Conservation (phyloP, 768 basidiomycete genomes). For the Mycena capillaripes region DNA sequence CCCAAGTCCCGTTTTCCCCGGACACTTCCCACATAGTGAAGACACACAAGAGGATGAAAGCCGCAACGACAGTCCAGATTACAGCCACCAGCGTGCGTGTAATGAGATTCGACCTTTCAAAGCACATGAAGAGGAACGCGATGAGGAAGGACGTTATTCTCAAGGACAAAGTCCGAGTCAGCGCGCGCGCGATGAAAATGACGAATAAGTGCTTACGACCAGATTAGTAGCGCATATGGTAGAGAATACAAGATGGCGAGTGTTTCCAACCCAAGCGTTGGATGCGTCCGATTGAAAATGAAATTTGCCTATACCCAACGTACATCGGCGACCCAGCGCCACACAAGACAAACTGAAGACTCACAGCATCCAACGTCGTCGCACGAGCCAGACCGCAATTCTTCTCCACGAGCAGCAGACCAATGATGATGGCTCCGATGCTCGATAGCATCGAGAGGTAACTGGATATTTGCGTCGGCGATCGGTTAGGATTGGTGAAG, state of each 20-base stretch:
- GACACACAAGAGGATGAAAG: constrained; percentile 61
- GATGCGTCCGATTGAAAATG: constrained; percentile 36
- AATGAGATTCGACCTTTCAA: constrained; percentile 41
- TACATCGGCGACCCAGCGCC: too few species aligned
- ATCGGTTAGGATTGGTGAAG: constrained; percentile 39
- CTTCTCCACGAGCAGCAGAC: constrained; percentile 62
- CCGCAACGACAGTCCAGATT: constrained; percentile 43
- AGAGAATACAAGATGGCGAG: constrained; percentile 68
- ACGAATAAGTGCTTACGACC: constrained; percentile 66
- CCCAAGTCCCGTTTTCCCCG: constrained; percentile 21
- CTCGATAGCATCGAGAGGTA: constrained; percentile 64
- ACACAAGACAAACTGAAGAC: constrained; percentile 27
- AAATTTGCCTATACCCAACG: background rate
- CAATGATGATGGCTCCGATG: constrained; percentile 63
- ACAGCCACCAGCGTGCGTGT: constrained; percentile 48
- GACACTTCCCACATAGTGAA: constrained; percentile 56
- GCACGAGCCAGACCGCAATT: constrained; percentile 54
- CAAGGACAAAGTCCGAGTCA: background rate
- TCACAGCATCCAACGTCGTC: constrained; percentile 55
- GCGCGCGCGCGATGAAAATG: constrained; percentile 45
- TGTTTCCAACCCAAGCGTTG: constrained; percentile 59
- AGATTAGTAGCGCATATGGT: constrained; percentile 70
- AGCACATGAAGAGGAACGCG: constrained; percentile 55
- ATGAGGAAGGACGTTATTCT: constrained; percentile 58
- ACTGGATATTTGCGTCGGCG: constrained; percentile 63